phyloP scores from a whole-genome alignment of 371 early-diverging fungal species.

The Lichtheimia hyalospora region DNA sequence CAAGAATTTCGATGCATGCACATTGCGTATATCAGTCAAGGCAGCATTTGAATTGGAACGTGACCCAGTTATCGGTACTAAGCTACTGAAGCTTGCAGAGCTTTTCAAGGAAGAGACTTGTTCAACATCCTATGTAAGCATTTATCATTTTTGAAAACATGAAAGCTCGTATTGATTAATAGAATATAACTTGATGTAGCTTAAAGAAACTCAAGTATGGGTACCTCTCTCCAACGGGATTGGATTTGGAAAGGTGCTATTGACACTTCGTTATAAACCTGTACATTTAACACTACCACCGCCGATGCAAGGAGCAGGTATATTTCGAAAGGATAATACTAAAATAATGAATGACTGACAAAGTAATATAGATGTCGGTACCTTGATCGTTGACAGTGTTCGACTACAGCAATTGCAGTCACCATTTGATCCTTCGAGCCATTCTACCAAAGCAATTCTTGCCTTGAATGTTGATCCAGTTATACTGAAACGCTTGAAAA shows the following conservation, averaged over 20 bases:
- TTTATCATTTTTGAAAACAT: background rate
- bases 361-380: slow-evolving; percentile 32
- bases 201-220: slow-evolving; percentile 38
- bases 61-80: slow-evolving; percentile 39
- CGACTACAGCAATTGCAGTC: slow-evolving; percentile 14
- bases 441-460: slow-evolving; percentile 24
- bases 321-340: background rate
- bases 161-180: background rate
- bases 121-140: background rate
- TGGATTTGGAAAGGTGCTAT: slow-evolving; percentile 43
- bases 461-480: slow-evolving; percentile 36
- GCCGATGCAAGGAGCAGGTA: slow-evolving; percentile 30
- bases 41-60: slow-evolving; percentile 35
- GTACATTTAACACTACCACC: slow-evolving; percentile 34
- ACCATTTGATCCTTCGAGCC: slow-evolving; percentile 17
- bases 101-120: slow-evolving; percentile 16
- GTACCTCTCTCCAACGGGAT: slow-evolving; percentile 33
- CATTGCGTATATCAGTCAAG: slow-evolving; percentile 35
- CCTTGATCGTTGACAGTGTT: slow-evolving; percentile 32
- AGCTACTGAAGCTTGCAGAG: slow-evolving; percentile 18
- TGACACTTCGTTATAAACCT: slow-evolving; percentile 41
- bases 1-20: slow-evolving; percentile 17
- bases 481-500: slow-evolving; percentile 27
- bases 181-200: background rate
- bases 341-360: background rate